These are phyloP conservation scores for Adansonia digitata DNA, from an alignment of 345 rosid species.

Conservation along the genomic window DNA sequence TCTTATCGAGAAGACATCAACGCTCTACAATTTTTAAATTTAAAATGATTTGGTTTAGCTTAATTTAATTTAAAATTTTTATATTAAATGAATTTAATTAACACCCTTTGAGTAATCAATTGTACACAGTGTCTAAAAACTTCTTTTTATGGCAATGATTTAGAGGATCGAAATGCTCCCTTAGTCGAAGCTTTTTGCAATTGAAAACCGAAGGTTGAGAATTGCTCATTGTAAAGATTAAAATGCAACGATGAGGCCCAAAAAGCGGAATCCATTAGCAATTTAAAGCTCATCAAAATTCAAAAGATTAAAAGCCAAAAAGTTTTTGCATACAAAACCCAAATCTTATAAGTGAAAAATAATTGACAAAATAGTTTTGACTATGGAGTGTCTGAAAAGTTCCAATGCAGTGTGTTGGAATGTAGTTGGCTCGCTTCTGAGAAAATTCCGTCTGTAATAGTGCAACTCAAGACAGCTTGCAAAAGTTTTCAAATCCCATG, in stretches of 20 bases:
- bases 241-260: background rate
- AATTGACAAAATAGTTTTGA: slow-evolving; percentile 8
- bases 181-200: background rate
- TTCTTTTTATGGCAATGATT: too few species aligned
- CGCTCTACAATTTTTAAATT: too few species aligned
- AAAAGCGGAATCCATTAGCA: background rate
- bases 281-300: background rate
- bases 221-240: background rate
- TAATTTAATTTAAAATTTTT: too few species aligned
- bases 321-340: too few species aligned
- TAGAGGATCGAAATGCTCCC: background rate
- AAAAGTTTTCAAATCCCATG: slow-evolving; percentile 67
- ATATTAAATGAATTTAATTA: too few species aligned
- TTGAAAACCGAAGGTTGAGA: background rate
- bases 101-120: too few species aligned
- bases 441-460: slow-evolving; percentile 1
- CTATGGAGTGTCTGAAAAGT: background rate
- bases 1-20: too few species aligned
- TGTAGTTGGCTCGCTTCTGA: background rate
- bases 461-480: slow-evolving; percentile 27
- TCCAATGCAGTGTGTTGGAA: too few species aligned
- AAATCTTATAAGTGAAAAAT: slow-evolving; percentile 4
- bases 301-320: background rate
- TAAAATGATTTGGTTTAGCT: too few species aligned
- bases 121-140: too few species aligned